Conservation (phyloP, 371 early-diverging fungal genomes). For the Synchytrium microbalum region DNA sequence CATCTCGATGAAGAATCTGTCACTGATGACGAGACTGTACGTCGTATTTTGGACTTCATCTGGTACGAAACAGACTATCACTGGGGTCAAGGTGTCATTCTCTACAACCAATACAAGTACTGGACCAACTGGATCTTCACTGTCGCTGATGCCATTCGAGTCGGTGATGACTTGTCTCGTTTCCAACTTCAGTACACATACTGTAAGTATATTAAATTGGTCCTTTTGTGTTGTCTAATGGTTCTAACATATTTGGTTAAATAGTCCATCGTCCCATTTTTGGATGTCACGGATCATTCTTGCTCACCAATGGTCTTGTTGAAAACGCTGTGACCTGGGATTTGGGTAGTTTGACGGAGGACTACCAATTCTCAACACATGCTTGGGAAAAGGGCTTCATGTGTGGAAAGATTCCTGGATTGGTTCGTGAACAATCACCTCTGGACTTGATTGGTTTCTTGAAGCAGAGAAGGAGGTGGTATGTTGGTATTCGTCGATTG, state of each 20-base stretch:
- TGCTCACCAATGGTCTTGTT: slow-evolving; percentile 40
- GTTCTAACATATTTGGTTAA: too few relatives aligned
- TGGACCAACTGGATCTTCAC: slow-evolving; percentile 48
- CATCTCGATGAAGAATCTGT: slow-evolving; percentile 47
- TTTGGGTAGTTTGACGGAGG: slow-evolving; percentile 42
- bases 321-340: slow-evolving; percentile 48
- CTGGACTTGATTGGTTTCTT: slow-evolving; percentile 38
- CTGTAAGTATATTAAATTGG: not conserved
- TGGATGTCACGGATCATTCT: slow-evolving; percentile 47
- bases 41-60: slow-evolving; percentile 36
- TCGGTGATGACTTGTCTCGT: slow-evolving; percentile 43
- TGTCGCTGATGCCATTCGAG: slow-evolving; percentile 45
- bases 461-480: slow-evolving; percentile 47
- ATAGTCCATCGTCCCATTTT: slow-evolving; percentile 37
- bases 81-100: slow-evolving; percentile 46
- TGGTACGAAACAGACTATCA: slow-evolving; percentile 42
- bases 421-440: slow-evolving; percentile 46
- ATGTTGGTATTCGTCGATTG: slow-evolving; percentile 43
- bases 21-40: slow-evolving; percentile 42
- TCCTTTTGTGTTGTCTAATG: too few relatives aligned
- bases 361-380: slow-evolving; percentile 39
- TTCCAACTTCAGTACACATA: slow-evolving; percentile 37
- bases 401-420: slow-evolving; percentile 39
- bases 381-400: slow-evolving; percentile 41
- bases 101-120: slow-evolving; percentile 47